phyloP scores from a whole-genome alignment of 495 filamentous ascomycete species.

The Aspergillus olivimuriae region DNA sequence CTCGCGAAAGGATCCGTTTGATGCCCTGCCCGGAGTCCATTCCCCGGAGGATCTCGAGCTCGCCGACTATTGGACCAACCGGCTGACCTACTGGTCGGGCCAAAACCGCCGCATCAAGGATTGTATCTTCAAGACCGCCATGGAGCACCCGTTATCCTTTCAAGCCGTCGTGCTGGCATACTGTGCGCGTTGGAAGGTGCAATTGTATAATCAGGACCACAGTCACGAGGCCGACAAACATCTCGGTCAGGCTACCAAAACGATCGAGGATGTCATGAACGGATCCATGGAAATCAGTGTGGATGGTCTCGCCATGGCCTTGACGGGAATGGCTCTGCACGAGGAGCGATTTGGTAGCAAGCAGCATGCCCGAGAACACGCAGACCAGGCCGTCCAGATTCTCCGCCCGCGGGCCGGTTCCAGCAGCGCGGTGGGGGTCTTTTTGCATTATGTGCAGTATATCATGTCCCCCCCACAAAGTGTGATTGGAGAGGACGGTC shows the following conservation, averaged over 20 bases:
- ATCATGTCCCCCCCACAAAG: constrained; percentile 18
- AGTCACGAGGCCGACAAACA: constrained; percentile 22
- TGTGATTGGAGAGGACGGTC: constrained; percentile 11
- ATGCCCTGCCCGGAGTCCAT: constrained; percentile 19
- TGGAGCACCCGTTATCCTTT: constrained; percentile 32
- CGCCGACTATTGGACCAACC: constrained; percentile 31
- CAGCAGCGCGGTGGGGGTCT: constrained; percentile 21
- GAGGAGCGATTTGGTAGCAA: constrained; percentile 38
- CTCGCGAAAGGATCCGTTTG: constrained; percentile 31
- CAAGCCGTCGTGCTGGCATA: constrained; percentile 34
- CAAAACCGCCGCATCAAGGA: constrained; percentile 35
- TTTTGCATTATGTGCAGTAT: constrained; percentile 36
- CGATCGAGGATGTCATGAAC: constrained; percentile 20
- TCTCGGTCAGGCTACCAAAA: constrained; percentile 15
- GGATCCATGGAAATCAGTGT: constrained; percentile 16
- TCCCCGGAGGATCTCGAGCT: constrained; percentile 25
- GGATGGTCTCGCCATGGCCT: constrained; percentile 28
- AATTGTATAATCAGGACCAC: constrained; percentile 18
- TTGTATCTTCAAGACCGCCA: constrained; percentile 29
- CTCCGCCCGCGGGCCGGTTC: constrained; percentile 25
- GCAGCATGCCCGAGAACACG: constrained; percentile 20
- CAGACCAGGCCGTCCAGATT: constrained; percentile 26
- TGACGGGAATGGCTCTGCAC: constrained; percentile 35
- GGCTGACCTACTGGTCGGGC: constrained; percentile 41
- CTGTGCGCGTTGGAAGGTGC: constrained; percentile 33